These are phyloP conservation scores for Neurospora terricola DNA, from an alignment of 495 filamentous ascomycete species.

Conservation along the genomic window DNA sequence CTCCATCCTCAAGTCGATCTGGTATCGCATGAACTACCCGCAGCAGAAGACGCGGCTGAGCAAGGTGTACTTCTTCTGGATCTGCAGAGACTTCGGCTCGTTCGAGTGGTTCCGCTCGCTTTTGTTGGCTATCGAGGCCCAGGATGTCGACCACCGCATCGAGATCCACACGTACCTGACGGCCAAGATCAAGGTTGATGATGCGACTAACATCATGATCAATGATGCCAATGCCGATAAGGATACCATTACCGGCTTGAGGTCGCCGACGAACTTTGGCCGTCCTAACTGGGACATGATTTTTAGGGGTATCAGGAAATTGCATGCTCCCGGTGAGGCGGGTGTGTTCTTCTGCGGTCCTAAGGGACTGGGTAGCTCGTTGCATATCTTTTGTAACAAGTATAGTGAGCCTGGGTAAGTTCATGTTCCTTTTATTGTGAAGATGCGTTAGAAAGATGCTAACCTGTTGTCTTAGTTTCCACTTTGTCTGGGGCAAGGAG, in stretches of 20 bases:
- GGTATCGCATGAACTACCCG: conserved; percentile 78
- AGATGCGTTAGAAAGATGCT: neutral
- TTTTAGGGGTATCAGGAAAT: conserved; percentile 62
- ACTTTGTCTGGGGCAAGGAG: conserved; percentile 66
- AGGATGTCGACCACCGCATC: conserved; percentile 69
- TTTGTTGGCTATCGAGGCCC: conserved; percentile 69
- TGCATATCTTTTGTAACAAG: conserved; percentile 69
- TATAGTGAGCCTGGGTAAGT: conserved; percentile 62
- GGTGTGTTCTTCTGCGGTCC: conserved; percentile 77
- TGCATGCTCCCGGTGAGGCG: conserved; percentile 60
- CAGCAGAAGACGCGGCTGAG: conserved; percentile 61
- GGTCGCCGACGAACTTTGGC: conserved; percentile 68
- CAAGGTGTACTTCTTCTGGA: conserved; percentile 83
- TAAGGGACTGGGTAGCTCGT: conserved; percentile 54
- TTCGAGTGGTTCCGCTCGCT: conserved; percentile 79
- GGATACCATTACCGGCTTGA: conserved; percentile 65
- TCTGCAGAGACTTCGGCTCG: conserved; percentile 67
- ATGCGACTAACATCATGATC: conserved; percentile 77
- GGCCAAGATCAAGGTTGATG: conserved; percentile 67
- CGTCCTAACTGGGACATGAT: conserved; percentile 75
- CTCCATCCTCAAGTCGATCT: conserved; percentile 74
- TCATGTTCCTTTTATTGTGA: neutral
- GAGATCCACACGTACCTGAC: conserved; percentile 72
- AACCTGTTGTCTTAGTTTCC: conserved; percentile 28
- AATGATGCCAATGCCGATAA: conserved; percentile 71